A percentile compares a stretch with the other conserved stretches of the same genome.
phyloP scores from a whole-genome alignment of 805 yeast species.

The Saturnispora galanensis region DNA sequence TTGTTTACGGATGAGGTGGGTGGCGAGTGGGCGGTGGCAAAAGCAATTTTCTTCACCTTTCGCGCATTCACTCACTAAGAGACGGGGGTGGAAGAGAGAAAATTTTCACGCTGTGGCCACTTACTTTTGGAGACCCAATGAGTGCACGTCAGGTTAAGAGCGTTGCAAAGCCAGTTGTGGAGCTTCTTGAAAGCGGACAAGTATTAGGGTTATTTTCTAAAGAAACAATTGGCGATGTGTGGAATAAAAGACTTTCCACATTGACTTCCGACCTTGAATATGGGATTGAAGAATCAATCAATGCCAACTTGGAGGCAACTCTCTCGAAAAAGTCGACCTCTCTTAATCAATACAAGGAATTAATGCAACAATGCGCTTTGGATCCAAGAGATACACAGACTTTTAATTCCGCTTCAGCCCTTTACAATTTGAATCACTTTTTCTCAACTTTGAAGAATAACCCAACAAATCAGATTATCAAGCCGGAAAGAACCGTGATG shows the following conservation, averaged over 20 bases:
- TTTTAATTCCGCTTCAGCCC: constrained; percentile 32
- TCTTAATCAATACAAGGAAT: constrained; percentile 24
- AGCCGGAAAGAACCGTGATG: constrained; percentile 25
- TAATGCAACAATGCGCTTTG: constrained; percentile 34
- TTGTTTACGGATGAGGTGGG: not conserved
- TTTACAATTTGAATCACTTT: constrained; percentile 40
- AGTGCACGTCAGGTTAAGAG: too few relatives aligned
- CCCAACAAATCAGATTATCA: constrained; percentile 13
- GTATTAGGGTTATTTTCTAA: constrained; percentile 41
- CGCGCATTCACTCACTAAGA: too few relatives aligned
- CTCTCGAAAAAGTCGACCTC: not conserved
- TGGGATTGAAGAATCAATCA: constrained; percentile 22
- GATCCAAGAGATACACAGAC: constrained; percentile 27
- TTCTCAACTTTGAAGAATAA: constrained; percentile 33
- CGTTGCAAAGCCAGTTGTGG: constrained; percentile 1
- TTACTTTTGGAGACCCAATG: too few relatives aligned
- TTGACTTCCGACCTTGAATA: constrained; percentile 34
- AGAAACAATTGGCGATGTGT: constrained; percentile 39
- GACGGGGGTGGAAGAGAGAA: too few relatives aligned
- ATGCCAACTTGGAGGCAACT: not conserved
- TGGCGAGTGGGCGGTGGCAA: not conserved
- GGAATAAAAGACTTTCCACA: constrained; percentile 35
- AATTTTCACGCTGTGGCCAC: too few relatives aligned
- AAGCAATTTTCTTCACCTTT: too few relatives aligned
- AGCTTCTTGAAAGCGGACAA: constrained; percentile 3